phyloP scores from a whole-genome alignment of 1,284 basidiomycete genomes.

The Microbotryomycetes sp. region DNA sequence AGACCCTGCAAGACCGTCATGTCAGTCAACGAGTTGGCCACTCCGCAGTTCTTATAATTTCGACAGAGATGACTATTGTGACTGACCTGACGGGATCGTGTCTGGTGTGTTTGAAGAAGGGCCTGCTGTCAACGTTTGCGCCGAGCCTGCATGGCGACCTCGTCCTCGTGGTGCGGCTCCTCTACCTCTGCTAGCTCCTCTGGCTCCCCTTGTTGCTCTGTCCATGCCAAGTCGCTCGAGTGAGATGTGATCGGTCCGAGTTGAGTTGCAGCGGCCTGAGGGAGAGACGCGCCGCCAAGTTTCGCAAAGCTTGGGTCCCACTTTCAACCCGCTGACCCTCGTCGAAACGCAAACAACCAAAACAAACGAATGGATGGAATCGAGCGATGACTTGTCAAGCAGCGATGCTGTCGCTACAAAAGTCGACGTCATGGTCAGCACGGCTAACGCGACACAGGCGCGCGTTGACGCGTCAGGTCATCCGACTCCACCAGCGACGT shows the following conservation, averaged over 20 bases:
- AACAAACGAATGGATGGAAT: no score
- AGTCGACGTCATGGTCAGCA: not conserved
- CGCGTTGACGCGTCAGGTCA: not conserved
- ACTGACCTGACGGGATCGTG: slow-evolving; percentile 16
- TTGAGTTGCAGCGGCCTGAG: no score
- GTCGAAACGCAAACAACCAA: no score
- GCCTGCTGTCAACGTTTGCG: no score
- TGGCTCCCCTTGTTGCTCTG: not conserved
- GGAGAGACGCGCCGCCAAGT: no score
- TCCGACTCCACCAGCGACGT: not conserved
- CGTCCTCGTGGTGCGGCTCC: slow-evolving; percentile 3
- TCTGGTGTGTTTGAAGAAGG: not conserved
- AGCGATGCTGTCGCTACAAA: no score
- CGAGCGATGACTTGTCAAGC: no score
- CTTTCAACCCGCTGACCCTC: no score
- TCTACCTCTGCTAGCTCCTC: slow-evolving; percentile 2
- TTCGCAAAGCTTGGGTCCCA: no score
- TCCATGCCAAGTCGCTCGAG: not conserved
- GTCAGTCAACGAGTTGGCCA: not conserved
- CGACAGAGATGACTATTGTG: no score
- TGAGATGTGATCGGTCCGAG: not conserved
- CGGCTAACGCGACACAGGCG: not conserved
- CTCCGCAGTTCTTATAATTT: no score
- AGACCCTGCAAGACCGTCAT: slow-evolving; percentile 10
- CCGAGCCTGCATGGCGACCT: no score